Evolutionary conservation across 2,329 filamentous ascomycete genomes (phyloP), one percentile per base, ranked within the genome.

Genomic region (Alternaria consortialis): DNA sequence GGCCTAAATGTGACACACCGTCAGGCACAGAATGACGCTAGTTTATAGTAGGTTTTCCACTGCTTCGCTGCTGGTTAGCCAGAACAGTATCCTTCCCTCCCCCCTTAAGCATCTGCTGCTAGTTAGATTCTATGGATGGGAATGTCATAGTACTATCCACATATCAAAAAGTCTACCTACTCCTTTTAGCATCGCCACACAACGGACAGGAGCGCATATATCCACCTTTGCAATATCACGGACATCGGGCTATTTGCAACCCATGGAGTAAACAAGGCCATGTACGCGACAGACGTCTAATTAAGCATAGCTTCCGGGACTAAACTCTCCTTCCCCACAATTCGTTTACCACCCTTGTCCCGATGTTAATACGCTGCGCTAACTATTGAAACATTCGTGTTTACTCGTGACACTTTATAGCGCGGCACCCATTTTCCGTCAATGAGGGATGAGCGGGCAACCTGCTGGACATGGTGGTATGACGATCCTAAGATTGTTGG

Each of bases 301-400:
- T 63, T 13, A 56, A 63, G 56, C 43, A 62, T 53, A 39, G 60
- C 40, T 48, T 48, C 56, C 59, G 60, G 43, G 51, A 54, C 53
- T 59, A 55, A 52, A 31, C 46, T 44, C 31, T 31, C 29, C 53
- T 48, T 63, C 60, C 61, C 69, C 69, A 57, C 63, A 71, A 65
- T 59, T 59, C 46, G 44, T 59, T 43, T 50, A 31, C 31, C 43
- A 63, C 39, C 57, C 63, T 58, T 62, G 58, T 27, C 53, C 56
- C 36, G 47, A 56, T 60, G 32, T 40, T 65, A 62, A 43, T 62
- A 60, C 15, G 39, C 27, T 37, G 34, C 58, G 31, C 54, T 34
- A 59, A 48, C 53, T 52, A 51, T 52, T 44, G 52, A 40, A 60
- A 55, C 32, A 55, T 36, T 15, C 15, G 11, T 34, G 36, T 56